These are phyloP conservation scores for Oenanthe sinensis DNA, from an alignment of 129 eudicot genomes.

Conservation along the genomic window DNA sequence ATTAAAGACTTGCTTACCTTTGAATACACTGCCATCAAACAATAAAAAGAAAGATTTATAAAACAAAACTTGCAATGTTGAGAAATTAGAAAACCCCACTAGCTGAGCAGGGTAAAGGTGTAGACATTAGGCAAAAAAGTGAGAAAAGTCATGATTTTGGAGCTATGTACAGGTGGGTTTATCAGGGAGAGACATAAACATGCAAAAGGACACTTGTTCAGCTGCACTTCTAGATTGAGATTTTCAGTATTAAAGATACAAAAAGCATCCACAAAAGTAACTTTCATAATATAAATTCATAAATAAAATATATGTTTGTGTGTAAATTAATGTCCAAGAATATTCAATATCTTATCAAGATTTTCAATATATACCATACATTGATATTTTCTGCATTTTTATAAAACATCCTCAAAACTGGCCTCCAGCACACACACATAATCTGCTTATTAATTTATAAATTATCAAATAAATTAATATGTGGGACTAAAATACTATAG, in stretches of 20 bases:
- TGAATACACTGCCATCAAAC: neutral
- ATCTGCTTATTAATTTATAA: too few relatives aligned
- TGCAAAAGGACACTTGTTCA: slow-evolving; percentile 22
- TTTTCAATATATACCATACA: too few relatives aligned
- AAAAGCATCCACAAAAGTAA: neutral
- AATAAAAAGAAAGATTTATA: neutral
- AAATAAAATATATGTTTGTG: too few relatives aligned
- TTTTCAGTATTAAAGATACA: neutral
- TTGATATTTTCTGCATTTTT: too few relatives aligned
- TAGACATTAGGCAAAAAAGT: neutral
- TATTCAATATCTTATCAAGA: too few relatives aligned
- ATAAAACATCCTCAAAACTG: too few relatives aligned
- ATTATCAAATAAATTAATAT: too few relatives aligned
- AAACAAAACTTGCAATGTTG: neutral
- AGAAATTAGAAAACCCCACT: neutral
- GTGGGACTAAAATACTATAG: too few relatives aligned
- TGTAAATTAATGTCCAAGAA: too few relatives aligned
- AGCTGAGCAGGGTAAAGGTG: neutral
- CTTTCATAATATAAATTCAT: neutral
- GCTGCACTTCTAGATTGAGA: neutral
- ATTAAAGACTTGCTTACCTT: slow-evolving; percentile 1
- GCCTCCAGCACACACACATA: too few relatives aligned
- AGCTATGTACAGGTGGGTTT: slow-evolving; percentile 7
- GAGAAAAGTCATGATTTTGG: neutral
- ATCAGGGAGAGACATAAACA: slow-evolving; percentile 1